Evolutionary conservation across 2,329 filamentous ascomycete species (phyloP), one percentile per base, ranked within the genome.

Genomic region (Nemania diffusa): DNA sequence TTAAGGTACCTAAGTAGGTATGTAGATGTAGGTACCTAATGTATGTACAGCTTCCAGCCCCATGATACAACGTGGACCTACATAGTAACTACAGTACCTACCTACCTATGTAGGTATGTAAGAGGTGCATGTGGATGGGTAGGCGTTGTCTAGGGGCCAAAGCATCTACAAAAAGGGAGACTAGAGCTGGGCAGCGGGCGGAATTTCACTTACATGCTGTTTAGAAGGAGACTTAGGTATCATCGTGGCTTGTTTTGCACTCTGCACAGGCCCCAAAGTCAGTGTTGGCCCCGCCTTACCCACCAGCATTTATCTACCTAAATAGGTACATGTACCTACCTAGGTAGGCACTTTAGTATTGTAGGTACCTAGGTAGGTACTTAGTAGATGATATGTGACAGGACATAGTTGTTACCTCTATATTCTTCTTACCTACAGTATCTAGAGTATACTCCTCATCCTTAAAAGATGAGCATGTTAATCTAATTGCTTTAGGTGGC

Each of bases 61-160:
- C 29, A 32, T 32, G 29, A 32, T 32, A 9, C 29, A 32, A 32
- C 29, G 29, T 9, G 5, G 5, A 32, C 29, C 29, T 32, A 9
- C 29, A 9, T 32, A 32, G 29, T 32, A 32, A 9, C 9, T 32
- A 32, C 9, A 32, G 5, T 32, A 40, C 20, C 3, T 34, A 40
- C 17, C 5, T n/a, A n/a, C n/a, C n/a, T n/a, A n/a, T n/a, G n/a
- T n/a, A n/a, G n/a, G n/a, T n/a, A n/a, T n/a, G n/a, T n/a, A n/a
- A n/a, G n/a, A n/a, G n/a, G n/a, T n/a, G n/a, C n/a, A n/a, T n/a
- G n/a, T n/a, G n/a, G n/a, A n/a, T n/a, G n/a, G n/a, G n/a, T n/a
- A n/a, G n/a, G n/a, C 13, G 51, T 11, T 53, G 22, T 52, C 58
- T 42, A 62, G 57, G 64, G 57, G 52, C 62, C 26, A 57, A 51